Percentiles rank a stretch among this genome's conserved stretches.
Conservation (phyloP, 192 early-diverging fungal species). For the Dimargaris cristalligena region DNA sequence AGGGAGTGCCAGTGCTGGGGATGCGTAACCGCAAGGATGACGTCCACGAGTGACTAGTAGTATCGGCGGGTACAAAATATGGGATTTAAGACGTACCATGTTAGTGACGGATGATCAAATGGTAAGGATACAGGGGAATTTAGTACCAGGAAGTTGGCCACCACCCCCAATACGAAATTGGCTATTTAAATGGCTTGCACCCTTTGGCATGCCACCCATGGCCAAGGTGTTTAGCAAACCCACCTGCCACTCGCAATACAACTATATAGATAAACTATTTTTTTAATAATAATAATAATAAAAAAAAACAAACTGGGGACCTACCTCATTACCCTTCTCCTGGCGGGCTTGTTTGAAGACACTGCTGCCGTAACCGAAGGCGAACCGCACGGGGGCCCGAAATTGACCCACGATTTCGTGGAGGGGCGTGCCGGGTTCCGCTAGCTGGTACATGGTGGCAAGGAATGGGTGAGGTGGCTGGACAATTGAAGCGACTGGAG, state of each 20-base stretch:
- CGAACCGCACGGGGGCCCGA: slow-evolving; percentile 38
- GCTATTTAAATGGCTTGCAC: too few species aligned
- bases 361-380: slow-evolving; percentile 90
- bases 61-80: too few species aligned
- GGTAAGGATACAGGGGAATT: too few species aligned
- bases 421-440: not conserved
- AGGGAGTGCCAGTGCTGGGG: slow-evolving; percentile 94
- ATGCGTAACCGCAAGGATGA: slow-evolving; percentile 90
- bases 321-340: slow-evolving; percentile 29
- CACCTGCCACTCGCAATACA: too few species aligned
- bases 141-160: too few species aligned
- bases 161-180: too few species aligned
- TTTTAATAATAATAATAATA: too few species aligned
- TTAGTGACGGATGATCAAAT: too few species aligned
- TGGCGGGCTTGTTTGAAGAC: slow-evolving; percentile 85
- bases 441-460: slow-evolving; percentile 7
- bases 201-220: too few species aligned
- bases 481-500: not conserved
- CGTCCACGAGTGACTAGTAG: slow-evolving; percentile 90
- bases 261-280: too few species aligned
- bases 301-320: slow-evolving; percentile 6
- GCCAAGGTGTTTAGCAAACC: too few species aligned
- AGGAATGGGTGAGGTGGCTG: not conserved
- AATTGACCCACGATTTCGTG: slow-evolving; percentile 1
- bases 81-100: too few species aligned